Percentiles rank a stretch among this genome's conserved stretches.
Conservation (phyloP, 2,329 filamentous ascomycete genomes). For the Pyricularia sp. region DNA sequence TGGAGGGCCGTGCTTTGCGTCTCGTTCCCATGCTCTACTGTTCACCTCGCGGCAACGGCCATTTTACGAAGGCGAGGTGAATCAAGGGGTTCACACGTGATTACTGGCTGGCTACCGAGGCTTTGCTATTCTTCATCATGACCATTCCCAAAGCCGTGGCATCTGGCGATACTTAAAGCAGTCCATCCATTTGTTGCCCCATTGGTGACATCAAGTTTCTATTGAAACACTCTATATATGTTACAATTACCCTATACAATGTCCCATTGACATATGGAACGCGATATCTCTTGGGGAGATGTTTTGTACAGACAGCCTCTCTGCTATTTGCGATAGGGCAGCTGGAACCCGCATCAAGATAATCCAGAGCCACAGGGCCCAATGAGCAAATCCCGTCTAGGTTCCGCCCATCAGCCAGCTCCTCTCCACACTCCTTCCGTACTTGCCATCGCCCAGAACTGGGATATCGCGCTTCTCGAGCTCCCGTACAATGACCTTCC, state of each 20-base stretch:
- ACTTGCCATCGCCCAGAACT: slow-evolving; percentile 17
- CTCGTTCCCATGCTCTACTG: not conserved
- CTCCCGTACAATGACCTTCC: slow-evolving; percentile 26
- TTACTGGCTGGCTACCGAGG: not conserved
- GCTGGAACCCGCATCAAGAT: not conserved
- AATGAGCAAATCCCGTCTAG: not conserved
- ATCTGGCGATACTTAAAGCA: not conserved
- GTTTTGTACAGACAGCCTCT: not conserved
- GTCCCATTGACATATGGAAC: not conserved
- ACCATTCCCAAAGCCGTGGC: not conserved
- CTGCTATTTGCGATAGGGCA: too few relatives aligned
- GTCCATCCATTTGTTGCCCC: not conserved
- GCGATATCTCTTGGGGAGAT: not conserved
- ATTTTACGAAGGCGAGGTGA: not conserved
- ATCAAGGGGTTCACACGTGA: not conserved
- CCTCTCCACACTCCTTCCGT: slow-evolving; percentile 12
- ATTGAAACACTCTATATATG: slow-evolving; percentile 2
- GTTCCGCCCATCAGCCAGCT: slow-evolving; percentile 1
- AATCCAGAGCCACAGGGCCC: not conserved
- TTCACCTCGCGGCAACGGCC: too few relatives aligned
- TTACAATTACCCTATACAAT: not conserved
- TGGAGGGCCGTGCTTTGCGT: not conserved
- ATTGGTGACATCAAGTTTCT: not conserved
- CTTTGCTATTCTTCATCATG: not conserved
- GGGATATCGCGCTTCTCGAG: slow-evolving; percentile 17